These are phyloP conservation scores for Saturnispora gosingensis DNA, from an alignment of 805 yeast species.

Conservation along the genomic window DNA sequence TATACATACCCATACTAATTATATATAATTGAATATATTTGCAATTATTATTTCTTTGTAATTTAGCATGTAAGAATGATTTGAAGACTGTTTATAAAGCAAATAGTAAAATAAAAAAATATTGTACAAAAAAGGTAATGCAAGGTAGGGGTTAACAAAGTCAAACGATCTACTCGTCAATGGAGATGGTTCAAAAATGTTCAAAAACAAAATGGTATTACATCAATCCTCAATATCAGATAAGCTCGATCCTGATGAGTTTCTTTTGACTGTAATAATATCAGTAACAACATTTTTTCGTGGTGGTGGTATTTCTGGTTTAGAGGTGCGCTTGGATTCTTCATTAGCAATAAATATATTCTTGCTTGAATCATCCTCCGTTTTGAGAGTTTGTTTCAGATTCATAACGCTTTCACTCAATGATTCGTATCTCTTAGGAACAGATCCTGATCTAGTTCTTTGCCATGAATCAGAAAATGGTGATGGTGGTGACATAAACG, in stretches of 20 bases:
- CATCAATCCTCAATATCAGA: neutral
- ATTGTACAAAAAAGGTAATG: neutral
- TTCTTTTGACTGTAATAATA: neutral
- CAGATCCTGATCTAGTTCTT: constrained; percentile 14
- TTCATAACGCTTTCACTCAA: constrained; percentile 15
- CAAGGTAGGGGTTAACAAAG: neutral
- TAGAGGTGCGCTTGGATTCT: neutral
- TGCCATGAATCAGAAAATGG: constrained; percentile 4
- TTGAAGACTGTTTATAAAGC: neutral
- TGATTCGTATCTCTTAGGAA: constrained; percentile 18
- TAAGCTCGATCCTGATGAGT: neutral
- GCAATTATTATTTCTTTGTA: neutral
- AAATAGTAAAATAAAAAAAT: no score
- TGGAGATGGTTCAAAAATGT: neutral
- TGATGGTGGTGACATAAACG: neutral
- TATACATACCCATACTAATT: neutral
- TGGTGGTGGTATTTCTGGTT: constrained; percentile 9
- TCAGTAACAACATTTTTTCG: constrained; percentile 5
- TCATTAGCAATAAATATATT: neutral
- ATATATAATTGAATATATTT: neutral
- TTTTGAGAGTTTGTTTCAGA: constrained; percentile 11
- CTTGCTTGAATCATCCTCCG: neutral
- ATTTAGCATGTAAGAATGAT: neutral
- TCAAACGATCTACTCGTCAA: neutral
- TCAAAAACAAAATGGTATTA: neutral